Conservation (phyloP, 2,329 filamentous ascomycete species). For the Xylariales sp. region DNA sequence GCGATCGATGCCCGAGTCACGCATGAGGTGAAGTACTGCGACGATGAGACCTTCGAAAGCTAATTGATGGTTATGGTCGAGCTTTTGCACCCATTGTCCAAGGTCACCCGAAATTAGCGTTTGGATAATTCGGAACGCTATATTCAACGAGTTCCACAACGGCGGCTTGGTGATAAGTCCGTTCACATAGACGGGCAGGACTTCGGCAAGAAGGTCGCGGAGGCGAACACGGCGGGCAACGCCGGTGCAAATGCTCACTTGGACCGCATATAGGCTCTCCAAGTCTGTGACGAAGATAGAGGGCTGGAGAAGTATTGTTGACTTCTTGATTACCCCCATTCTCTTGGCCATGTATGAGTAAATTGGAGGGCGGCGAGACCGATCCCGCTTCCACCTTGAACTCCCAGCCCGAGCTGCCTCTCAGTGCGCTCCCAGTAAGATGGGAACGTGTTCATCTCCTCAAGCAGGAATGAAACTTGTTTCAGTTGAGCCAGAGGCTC, state of each 20-base stretch:
- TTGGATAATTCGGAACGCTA: neutral
- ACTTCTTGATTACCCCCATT: neutral
- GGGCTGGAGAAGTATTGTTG: neutral
- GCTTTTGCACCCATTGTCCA: neutral
- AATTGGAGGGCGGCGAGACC: neutral
- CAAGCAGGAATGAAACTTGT: neutral
- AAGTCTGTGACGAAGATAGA: neutral
- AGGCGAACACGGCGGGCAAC: neutral
- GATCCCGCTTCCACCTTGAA: neutral
- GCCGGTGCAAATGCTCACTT: neutral
- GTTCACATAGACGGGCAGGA: neutral
- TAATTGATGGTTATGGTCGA: neutral
- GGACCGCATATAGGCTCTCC: neutral
- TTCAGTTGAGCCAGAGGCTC: neutral
- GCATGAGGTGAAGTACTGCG: neutral
- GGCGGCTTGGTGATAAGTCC: neutral
- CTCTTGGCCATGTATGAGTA: neutral
- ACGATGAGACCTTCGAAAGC: neutral
- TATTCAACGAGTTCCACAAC: neutral
- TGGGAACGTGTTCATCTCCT: neutral
- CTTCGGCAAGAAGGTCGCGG: neutral
- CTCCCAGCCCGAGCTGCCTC: neutral
- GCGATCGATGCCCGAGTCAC: neutral
- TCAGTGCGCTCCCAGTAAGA: neutral
- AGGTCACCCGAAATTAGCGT: neutral